Percentiles rank a stretch among this genome's conserved stretches.
These are phyloP conservation scores for Fraxinus greggii DNA, from an alignment of 305 asterid genomes.

Conservation along the genomic window DNA sequence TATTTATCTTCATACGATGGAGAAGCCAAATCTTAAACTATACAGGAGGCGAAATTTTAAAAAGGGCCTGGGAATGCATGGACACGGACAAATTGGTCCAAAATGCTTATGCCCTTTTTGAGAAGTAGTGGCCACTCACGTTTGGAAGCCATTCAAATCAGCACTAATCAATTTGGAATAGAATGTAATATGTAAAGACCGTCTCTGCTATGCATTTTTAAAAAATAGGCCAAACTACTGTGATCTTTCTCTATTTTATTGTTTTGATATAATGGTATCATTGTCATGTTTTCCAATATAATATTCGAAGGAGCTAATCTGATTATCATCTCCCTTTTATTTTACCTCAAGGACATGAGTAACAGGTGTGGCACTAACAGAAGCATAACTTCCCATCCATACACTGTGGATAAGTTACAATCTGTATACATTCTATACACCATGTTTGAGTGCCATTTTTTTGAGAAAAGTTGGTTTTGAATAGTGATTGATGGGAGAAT, in stretches of 20 bases:
- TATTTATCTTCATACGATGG: background rate
- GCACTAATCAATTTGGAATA: slow-evolving; percentile 1
- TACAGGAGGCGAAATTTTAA: background rate
- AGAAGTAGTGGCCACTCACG: slow-evolving; percentile 10
- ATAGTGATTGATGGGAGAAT: no score
- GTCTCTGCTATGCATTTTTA: background rate
- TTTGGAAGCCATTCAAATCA: slow-evolving; percentile 8
- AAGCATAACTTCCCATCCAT: background rate
- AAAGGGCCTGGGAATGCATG: background rate
- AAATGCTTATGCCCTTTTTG: background rate
- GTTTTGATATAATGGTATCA: background rate
- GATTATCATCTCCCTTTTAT: background rate
- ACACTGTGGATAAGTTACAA: background rate
- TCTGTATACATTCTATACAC: slow-evolving; percentile 17
- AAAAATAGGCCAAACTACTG: background rate
- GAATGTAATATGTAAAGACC: background rate
- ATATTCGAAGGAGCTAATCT: slow-evolving; percentile 7
- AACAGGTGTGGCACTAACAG: background rate
- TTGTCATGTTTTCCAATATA: slow-evolving; percentile 11
- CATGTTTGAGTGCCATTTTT: no score
- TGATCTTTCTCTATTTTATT: background rate
- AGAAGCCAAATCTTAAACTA: background rate
- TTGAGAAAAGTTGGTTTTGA: no score
- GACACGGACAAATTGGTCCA: slow-evolving; percentile 6
- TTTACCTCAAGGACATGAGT: background rate